These are phyloP conservation scores for Nakaseomyces kungkrabaensis DNA, from an alignment of 1,139 yeast genomes.

Conservation along the genomic window DNA sequence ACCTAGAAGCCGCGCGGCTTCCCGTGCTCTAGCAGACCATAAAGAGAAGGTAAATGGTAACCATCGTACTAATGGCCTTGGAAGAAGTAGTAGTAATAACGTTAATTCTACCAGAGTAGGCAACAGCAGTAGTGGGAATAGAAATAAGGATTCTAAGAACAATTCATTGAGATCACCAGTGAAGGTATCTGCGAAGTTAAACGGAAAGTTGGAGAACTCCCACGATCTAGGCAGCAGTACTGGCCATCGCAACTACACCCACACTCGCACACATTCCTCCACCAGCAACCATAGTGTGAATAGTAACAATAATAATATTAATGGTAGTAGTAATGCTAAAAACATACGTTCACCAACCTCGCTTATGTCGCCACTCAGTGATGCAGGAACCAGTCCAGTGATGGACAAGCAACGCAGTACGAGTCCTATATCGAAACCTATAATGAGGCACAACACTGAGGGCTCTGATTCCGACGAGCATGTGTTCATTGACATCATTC, in stretches of 20 bases:
- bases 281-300: background rate
- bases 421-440: background rate
- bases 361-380: background rate
- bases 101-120: background rate
- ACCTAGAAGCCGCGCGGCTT: background rate
- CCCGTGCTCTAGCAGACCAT: background rate
- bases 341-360: background rate
- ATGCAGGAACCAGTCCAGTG: background rate
- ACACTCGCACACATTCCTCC: background rate
- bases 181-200: background rate
- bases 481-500: constrained; percentile 13
- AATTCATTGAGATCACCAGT: background rate
- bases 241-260: background rate
- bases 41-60: background rate
- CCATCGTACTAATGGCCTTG: background rate
- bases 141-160: background rate
- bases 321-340: background rate
- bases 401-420: background rate
- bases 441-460: constrained; percentile 2
- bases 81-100: background rate
- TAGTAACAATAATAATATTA: background rate
- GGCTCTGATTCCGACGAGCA: background rate
- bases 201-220: background rate
- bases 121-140: background rate
- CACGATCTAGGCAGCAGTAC: background rate